Evolutionary conservation across 2,329 filamentous ascomycete species (phyloP).

Genomic region (Aspergillus pseudoterreus): DNA sequence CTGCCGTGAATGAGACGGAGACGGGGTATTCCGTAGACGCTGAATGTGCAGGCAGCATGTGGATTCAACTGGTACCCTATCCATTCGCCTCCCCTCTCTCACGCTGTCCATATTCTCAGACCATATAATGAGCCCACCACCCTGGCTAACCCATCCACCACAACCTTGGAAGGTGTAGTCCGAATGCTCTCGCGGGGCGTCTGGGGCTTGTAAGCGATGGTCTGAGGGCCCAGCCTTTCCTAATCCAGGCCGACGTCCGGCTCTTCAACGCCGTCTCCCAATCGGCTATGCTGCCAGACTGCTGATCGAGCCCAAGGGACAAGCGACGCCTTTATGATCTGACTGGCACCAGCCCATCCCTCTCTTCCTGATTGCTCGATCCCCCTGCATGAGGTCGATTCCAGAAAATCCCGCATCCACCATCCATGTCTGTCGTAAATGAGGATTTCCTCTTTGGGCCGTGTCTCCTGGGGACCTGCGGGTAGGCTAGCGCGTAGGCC

Average conservation of each 20-base stretch:
- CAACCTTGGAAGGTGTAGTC: neutral
- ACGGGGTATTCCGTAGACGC: too few species aligned
- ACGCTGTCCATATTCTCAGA: too few species aligned
- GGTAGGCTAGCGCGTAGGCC: neutral
- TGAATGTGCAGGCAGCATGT: too few species aligned
- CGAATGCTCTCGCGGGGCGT: neutral
- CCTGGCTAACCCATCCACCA: neutral
- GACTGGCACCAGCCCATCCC: neutral
- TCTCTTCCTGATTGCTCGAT: neutral
- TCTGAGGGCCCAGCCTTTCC: neutral
- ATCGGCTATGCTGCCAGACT: neutral
- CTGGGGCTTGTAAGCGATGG: neutral
- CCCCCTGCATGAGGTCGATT: neutral
- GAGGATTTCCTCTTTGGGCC: neutral
- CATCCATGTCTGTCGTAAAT: neutral
- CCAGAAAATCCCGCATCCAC: slow-evolving; percentile 2
- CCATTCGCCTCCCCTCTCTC: too few species aligned
- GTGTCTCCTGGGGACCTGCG: neutral
- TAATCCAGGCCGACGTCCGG: neutral
- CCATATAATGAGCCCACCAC: too few species aligned
- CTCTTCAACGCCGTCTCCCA: neutral
- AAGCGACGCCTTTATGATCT: neutral
- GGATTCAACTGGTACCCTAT: too few species aligned
- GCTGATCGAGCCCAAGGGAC: neutral
- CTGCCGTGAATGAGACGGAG: too few species aligned